phyloP scores from a whole-genome alignment of 441 rosid genomes.

The Erodium texanum region DNA sequence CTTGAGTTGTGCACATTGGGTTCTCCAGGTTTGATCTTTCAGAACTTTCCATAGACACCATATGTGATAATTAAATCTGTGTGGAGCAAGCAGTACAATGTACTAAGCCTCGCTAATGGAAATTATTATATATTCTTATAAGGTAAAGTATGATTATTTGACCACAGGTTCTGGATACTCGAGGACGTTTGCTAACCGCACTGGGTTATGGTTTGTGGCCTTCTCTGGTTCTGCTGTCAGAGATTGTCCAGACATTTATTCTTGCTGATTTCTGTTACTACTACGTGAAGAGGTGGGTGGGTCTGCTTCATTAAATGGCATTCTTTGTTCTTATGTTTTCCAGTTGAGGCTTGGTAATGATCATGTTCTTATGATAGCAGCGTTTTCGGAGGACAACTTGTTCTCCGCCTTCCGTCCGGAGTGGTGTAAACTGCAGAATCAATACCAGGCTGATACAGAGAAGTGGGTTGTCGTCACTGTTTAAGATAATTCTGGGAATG shows the following conservation, averaged over 20 bases:
- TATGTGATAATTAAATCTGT: no score
- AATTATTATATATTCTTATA: no score
- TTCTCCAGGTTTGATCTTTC: conserved; percentile 71
- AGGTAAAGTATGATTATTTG: background rate
- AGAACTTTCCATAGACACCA: conserved; percentile 6
- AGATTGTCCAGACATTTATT: conserved; percentile 52
- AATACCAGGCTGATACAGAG: no score
- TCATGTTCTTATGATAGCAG: conserved; percentile 32
- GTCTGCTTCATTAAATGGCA: background rate
- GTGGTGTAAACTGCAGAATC: no score
- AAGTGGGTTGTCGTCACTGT: background rate
- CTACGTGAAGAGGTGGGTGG: conserved; percentile 44
- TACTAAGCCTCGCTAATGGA: no score
- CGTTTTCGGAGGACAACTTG: conserved; percentile 95
- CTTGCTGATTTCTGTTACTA: conserved; percentile 66
- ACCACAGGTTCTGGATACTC: conserved; percentile 45
- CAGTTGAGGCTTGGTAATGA: background rate
- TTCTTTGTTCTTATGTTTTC: background rate
- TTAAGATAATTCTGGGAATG: background rate
- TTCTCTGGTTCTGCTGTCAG: conserved; percentile 50
- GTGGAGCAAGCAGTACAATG: no score
- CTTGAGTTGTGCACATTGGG: conserved; percentile 99
- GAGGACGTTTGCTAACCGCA: conserved; percentile 44
- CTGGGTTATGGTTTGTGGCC: conserved; percentile 68
- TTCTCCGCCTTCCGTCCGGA: conserved; percentile 94